Base-by-base conservation (phyloP, 345 rosid species). In the Laguncularia racemosa region DNA sequence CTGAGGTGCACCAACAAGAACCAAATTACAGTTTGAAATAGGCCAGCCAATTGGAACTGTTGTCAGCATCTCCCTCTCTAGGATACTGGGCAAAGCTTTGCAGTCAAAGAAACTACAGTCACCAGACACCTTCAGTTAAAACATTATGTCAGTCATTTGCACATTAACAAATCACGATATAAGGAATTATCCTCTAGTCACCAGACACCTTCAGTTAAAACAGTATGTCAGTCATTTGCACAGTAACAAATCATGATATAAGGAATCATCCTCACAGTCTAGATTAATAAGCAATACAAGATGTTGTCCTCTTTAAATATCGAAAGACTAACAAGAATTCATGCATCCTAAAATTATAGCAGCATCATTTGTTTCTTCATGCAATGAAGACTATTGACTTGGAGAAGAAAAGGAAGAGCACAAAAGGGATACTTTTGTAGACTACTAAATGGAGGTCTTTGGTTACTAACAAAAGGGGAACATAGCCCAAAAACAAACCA, bases 61-160 rank as follows among this genome's bases (percentile, higher is more conserved):
- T 64, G 72, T 53, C 67, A 89, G 66, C 23, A 65, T 62, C 66
- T 76, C 84, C n/a, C 59, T 71, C 69, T 80, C 81, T 76, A 89
- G 76, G 70, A 93, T 71, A 56, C 50, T 57, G n/a, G 88, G 85
- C 80, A 93, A 67, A 70, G 67, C 73, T 68, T 82, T 76, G 84
- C 96, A 93, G 76, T 93, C 97, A 73, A 87, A 93, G 73, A 79
- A 89, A 44, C 83, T 79, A 73, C 96, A 89, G 71, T 93, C 99
- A 57, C 97, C 97, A 59, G 97, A 78, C 48, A 89, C 99, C 99
- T 93, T 65, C 51, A 68, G 73, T 49, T 26, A 71, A 73, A 52
- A 67, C 44, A 53, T 57, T 51, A 50, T 13, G 38, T 46, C 21
- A 61, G 64, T 59, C 57, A 51, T 13, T 21, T 13, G 16, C 38